Evolutionary conservation across 345 rosid genomes (phyloP), one percentile per base, ranked within the genome.

Genomic region (Mercurialis annua): DNA sequence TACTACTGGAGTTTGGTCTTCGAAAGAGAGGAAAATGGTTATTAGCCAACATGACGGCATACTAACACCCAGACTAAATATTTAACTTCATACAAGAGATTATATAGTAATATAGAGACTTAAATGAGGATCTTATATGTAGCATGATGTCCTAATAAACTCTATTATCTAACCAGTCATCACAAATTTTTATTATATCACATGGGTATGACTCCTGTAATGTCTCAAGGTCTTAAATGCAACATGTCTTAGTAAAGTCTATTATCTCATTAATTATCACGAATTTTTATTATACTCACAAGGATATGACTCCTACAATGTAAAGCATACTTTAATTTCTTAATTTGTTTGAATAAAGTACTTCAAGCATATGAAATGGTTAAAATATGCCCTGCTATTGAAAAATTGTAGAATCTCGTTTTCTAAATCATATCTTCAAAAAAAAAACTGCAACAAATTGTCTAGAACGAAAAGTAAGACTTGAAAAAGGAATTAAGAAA

Each of bases 321-420:
- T 16, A 57, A 11, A 57, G 34, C 24, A 57, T 57, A 12, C 24
- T 51, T 52, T 52, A n/a, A 52, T 52, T 23, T 52, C 61, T 57
- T 15, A 16, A 57, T 17, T 33, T 57, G 2, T 24, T 57, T 31
- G 9, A 57, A 6, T 7, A 57, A 18, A 1, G 18, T 16, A 57
- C 61, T 38, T 57, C 14, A 57, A 50, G 27, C 53, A 49, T 9
- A 50, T 4, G 2, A 50, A 26, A 50, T 7, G 54, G 3, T 40
- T 40, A 40, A 7, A 40, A 1, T 40, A 10, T 36, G 9, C 5
- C 40, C 2, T 21, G 56, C 18, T 49, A 9, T 18, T 2, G 30
- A 11, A 54, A 29, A 52, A 23, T 1, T 40, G 8, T 9, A 9
- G 11, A 57, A 17, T 57, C 12, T 57, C 42, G 4, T 27, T 6